Evolutionary conservation across 2,329 filamentous ascomycete genomes (phyloP), one percentile per base, ranked within the genome.

Genomic region (Ambrosiella cleistominuta): DNA sequence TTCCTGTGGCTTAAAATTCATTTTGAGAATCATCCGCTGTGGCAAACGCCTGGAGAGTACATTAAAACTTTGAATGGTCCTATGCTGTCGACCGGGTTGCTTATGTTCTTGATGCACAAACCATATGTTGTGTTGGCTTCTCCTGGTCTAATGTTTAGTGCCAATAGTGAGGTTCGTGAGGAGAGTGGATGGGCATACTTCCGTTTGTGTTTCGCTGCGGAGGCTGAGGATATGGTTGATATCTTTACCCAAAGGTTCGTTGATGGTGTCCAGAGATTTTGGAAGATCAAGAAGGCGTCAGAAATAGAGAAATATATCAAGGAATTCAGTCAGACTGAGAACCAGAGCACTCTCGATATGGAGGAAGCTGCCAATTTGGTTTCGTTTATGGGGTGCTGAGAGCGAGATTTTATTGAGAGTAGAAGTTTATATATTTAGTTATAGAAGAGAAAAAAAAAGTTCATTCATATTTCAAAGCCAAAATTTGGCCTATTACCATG

Each of bases 161-260:
- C 88, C 0, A 84, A 78, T 0, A 70, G 77, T 0, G 72, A 81
- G 63, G 78, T 90, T 42, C 66, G 68, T 13, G 70, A 73, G 3
- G 70, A 74, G 59, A 72, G 78, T 47, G 84, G 81, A 2, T 90
- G 84, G 81, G 77, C 78, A 63, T 91, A 83, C 67, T 82, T 82
- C 68, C 74, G 90, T 12, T 66, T 96, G 40, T 95, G 88, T 70
- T 96, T 95, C 70, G 88, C 88, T 1, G 88, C 89, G 1, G 84
- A 89, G 69, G 74, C 79, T n/a, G 83, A 84, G 57, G 81, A 84
- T 44, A 79, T 85, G 45, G 72, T 95, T 4, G 77, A 75, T 27
- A 69, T 70, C 4, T 80, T 82, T 62, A 81, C 79, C 6, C 70
- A 78, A 66, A 71, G 83, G 35, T 82, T 94, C 65, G 81, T 79